Base-by-base conservation (phyloP, 352 stramenopile species). In the Pythium grandisporangium region DNA sequence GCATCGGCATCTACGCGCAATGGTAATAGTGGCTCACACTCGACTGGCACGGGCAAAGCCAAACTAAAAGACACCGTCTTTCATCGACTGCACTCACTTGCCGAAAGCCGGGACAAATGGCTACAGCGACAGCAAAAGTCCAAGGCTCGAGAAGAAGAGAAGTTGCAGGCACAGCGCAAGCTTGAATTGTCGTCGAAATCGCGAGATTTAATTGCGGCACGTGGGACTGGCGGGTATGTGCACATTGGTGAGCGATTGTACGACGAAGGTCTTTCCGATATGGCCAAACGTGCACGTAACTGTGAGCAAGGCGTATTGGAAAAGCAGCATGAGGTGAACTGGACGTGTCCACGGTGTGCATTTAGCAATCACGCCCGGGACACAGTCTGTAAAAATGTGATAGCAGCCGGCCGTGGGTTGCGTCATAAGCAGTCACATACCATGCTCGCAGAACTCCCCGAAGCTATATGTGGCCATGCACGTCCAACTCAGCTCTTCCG, bases 321-420 rank as follows among this genome's bases (percentile, higher is more conserved):
- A 25, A 55, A 58, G 5, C 67, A 79, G 26, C 40, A 71, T 5
- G 41, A 84, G 34, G 52, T 78, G 38, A 59, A 84, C 55, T 91
- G 77, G 77, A 88, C 82, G 60, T 91, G 77, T 20, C 70, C 74
- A 14, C 85, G 85, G 46, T 91, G 77, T 42, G 70, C 74, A 1
- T 75, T 63, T 38, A 45, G 72, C 26, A 91, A 91, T 55, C 58
- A 72, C 20, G 43, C 69, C 48, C 61, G 37, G 24, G 66, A 88
- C 43, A 55, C 57, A 20, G 53, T 61, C 20, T 91, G 77, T 45
- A 73, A 76, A 40, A 86, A 85, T 37, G 40, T 74, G 2, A 49
- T 84, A 41, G 46, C 55, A 6, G 11, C 10, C 5, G 22, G 22
- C 14, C 8, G 20, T 26, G 36, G 7, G 20, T 34, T 16, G n/a